A percentile compares a stretch with the other conserved stretches of the same genome.
phyloP scores from a whole-genome alignment of 352 stramenopile species.

The Aphanomyces astaci region DNA sequence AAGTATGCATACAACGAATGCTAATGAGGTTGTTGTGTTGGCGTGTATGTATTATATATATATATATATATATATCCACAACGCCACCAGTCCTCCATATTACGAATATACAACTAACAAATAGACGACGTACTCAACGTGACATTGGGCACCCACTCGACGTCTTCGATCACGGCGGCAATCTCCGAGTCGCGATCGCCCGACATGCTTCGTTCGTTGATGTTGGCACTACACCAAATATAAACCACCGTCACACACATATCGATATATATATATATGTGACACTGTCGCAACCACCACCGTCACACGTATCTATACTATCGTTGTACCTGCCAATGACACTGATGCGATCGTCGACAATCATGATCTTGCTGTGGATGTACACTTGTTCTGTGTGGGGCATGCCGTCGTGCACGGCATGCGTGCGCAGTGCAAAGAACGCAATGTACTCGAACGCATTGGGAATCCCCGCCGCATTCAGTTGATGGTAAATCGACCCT shows the following conservation, averaged over 20 bases:
- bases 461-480: slow-evolving; percentile 63
- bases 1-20: no score
- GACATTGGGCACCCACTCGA: slow-evolving; percentile 51
- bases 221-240: slow-evolving; percentile 43
- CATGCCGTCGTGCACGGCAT: slow-evolving; percentile 33
- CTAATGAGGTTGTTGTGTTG: no score
- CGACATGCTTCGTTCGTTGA: slow-evolving; percentile 84
- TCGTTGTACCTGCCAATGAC: slow-evolving; percentile 53
- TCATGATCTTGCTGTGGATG: slow-evolving; percentile 89
- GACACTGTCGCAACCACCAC: no score
- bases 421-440: slow-evolving; percentile 72
- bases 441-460: slow-evolving; percentile 84
- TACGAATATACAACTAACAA: no score
- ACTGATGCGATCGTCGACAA: slow-evolving; percentile 66
- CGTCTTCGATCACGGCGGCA: slow-evolving; percentile 74
- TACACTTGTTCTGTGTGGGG: slow-evolving; percentile 73
- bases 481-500: slow-evolving; percentile 71
- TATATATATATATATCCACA: no score
- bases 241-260: no score
- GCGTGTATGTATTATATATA: no score
- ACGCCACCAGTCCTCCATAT: no score
- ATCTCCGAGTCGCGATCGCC: slow-evolving; percentile 83
- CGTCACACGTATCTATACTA: no score
- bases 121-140: slow-evolving; percentile 27
- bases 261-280: background rate